Base-by-base conservation (phyloP, 169 alveolate species). In the Eimeria nieschulzi region DNA sequence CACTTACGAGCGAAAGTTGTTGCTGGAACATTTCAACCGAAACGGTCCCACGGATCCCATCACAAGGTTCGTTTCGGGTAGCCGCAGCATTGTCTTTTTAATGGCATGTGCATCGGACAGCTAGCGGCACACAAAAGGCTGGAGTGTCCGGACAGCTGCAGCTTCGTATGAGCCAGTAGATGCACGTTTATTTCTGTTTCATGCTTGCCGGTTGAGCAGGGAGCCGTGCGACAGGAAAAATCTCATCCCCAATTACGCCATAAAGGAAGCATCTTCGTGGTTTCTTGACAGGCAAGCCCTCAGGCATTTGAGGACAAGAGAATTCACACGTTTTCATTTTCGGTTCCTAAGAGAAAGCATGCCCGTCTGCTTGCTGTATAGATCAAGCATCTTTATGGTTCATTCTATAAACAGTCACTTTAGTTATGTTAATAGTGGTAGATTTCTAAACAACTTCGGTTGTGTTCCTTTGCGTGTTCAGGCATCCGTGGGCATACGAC, bases 11-110 rank as follows among this genome's bases (percentile, higher is more conserved):
- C 90, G 95, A 53, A 90, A 92, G 76, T 93, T 96, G 71, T 80
- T 96, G 75, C 96, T 95, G 83, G 96, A 94, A 75, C 98, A 96
- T 80, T 85, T 96, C 10, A 86, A 93, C 86, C 95, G 90, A 83
- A 96, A 96, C 83, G 98, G 98, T 2, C 94, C 95, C 3, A 95
- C 93, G 63, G 98, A 96, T 64, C 98, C 98, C 21, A 94, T 95
- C 7, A 96, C 96, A 61, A 87, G 98, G 92, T 68, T 33, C 54
- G 68, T 56, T 25, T 56, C 56, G 33, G n/a, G 7, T n/a, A 0
- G 19, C 66, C 7, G 55, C 46, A 33, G 46, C 46, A 33, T 1
- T 33, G 46, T 0, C 46, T 3, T 33, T 33, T 33, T 33, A 33
- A 33, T 33, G 0, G 46, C 46, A 33, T 33, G 3, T 33, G 46